A percentile compares a stretch with the other conserved stretches of the same genome.
These are phyloP conservation scores for Psilocybe sp. DNA, from an alignment of 768 basidiomycete genomes.

Conservation along the genomic window DNA sequence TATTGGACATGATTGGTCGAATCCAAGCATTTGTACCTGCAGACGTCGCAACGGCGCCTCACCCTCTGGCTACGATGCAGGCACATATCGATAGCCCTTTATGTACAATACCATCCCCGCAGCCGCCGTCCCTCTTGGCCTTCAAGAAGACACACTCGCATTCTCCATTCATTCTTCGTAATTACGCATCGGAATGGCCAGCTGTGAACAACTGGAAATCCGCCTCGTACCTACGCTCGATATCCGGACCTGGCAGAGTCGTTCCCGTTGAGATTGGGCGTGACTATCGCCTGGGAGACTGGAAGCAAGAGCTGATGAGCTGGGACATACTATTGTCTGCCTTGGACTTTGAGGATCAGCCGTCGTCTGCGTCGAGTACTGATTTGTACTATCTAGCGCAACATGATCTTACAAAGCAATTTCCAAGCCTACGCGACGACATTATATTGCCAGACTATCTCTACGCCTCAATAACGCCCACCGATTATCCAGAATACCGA, in stretches of 20 bases:
- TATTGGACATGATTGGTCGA: conserved; percentile 57
- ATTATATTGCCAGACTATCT: conserved; percentile 87
- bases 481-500: conserved; percentile 48
- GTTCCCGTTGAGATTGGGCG: conserved; percentile 89
- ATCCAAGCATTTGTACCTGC: conserved; percentile 43
- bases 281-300: conserved; percentile 77
- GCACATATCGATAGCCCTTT: conserved; percentile 16
- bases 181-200: conserved; percentile 71
- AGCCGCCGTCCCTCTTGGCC: conserved; percentile 54
- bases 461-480: conserved; percentile 55
- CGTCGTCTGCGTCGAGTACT: conserved; percentile 9
- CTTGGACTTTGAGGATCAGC: conserved; percentile 33
- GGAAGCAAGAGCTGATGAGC: conserved; percentile 76
- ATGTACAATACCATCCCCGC: conserved; percentile 37
- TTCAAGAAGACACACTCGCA: conserved; percentile 45
- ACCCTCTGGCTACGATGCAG: not conserved
- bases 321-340: conserved; percentile 75
- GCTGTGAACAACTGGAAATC: conserved; percentile 75
- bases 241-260: conserved; percentile 77
- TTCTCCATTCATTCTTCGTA: conserved; percentile 72
- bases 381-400: conserved; percentile 83
- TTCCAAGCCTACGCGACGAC: conserved; percentile 74
- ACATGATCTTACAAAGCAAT: conserved; percentile 81
- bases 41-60: not conserved
- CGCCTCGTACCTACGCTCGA: conserved; percentile 60